Evolutionary conservation across 805 yeast species (phyloP), one percentile per base, ranked within the genome.

Genomic region (Sugiyamaella boreocaroliniensis): DNA sequence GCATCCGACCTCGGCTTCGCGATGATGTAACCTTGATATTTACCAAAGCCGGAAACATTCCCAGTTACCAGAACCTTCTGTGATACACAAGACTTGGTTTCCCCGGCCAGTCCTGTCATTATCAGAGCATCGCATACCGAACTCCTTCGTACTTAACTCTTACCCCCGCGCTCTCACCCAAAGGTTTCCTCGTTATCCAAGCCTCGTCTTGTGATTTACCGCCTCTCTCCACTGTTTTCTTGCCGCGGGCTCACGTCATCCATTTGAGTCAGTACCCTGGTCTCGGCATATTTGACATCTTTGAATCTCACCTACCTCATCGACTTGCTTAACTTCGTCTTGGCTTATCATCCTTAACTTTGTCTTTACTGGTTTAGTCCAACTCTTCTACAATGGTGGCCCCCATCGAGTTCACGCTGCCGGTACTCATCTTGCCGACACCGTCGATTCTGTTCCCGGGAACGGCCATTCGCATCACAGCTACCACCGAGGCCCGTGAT

Each of bases 371-470:
- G 4, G n/a, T 32, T 32, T 32, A 14, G 4, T 9, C 37, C 37
- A 14, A 22, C 26, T 22, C 26, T 4, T 6, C 6, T 4, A 22
- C 5, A 15, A 50, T 50, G 53, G 18, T 12, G 32, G 53, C 45
- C 8, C 45, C 53, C 12, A 37, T 45, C 26, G 16, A 45, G 42
- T 20, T 22, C 18, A 20, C 49, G 12, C 34, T 50, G 37, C 53
- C 53, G 11, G 45, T 50, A 5, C 43, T 50, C 29, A 49, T 50
- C 6, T 45, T 50, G 40, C 53, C 53, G 7, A 11, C 40, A 4
- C 53, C 53, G 18, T 26, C 53, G 19, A 43, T 53, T n/a, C 51
- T 53, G 41, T 53, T 53, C 16, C 56, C 56, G 19, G 45, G 51
- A n/a, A 42, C 54, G 8, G 52, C 54, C n/a, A 10, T 53, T 14